phyloP scores from a whole-genome alignment of 1,284 basidiomycete species.

The Rhodofomes roseus region DNA sequence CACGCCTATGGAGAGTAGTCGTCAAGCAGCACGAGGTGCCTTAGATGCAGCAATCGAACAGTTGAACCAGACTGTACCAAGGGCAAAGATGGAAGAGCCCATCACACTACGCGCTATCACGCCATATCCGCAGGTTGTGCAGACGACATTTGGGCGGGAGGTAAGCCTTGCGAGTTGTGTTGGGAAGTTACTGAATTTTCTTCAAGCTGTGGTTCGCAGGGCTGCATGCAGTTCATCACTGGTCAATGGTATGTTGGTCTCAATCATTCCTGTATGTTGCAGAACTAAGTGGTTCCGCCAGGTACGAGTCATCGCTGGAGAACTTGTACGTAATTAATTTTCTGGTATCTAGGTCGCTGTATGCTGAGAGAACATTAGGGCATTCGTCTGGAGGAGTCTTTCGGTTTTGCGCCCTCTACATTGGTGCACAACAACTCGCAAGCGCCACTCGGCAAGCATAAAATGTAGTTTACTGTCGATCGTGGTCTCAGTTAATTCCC shows the following conservation, averaged over 20 bases:
- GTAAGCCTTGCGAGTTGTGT: slow-evolving; percentile 35
- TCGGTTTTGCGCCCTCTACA: slow-evolving; percentile 81
- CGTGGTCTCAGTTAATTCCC: neutral
- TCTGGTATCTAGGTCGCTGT: neutral
- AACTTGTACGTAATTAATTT: slow-evolving; percentile 49
- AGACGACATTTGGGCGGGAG: slow-evolving; percentile 80
- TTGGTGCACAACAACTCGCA: slow-evolving; percentile 48
- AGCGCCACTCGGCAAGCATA: slow-evolving; percentile 40
- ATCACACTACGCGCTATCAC: slow-evolving; percentile 76
- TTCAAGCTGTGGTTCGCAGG: slow-evolving; percentile 80
- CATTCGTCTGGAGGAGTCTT: slow-evolving; percentile 63
- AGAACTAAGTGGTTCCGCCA: slow-evolving; percentile 21
- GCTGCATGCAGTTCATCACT: slow-evolving; percentile 81
- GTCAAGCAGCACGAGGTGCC: slow-evolving; percentile 53
- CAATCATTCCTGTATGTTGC: neutral
- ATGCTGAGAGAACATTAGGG: slow-evolving; percentile 39
- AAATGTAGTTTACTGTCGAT: slow-evolving; percentile 18
- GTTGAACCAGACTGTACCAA: slow-evolving; percentile 51
- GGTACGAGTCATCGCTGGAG: slow-evolving; percentile 78
- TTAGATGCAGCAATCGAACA: slow-evolving; percentile 52
- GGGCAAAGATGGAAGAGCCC: slow-evolving; percentile 44
- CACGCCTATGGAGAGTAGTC: slow-evolving; percentile 75
- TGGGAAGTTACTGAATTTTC: neutral
- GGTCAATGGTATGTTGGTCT: slow-evolving; percentile 62
- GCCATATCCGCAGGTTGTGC: slow-evolving; percentile 67